Evolutionary conservation across 495 filamentous ascomycete genomes (phyloP).

Genomic region (Aspergillus cavernicola): DNA sequence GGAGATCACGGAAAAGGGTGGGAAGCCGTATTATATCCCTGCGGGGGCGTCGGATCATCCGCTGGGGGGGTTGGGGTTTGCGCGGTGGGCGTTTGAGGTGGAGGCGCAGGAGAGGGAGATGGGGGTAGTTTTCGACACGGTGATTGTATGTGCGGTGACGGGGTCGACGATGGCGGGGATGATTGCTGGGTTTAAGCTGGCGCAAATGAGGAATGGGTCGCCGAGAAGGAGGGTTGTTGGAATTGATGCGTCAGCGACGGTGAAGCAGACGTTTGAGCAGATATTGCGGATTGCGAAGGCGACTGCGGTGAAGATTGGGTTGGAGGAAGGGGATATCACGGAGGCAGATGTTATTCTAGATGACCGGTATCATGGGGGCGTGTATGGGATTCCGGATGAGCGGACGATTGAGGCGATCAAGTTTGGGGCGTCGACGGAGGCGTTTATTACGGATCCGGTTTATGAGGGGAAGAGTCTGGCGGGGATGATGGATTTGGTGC

Average conservation of each 20-base stretch:
- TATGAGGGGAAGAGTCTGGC: constrained; percentile 67
- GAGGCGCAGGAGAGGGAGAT: constrained; percentile 52
- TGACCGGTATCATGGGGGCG: constrained; percentile 57
- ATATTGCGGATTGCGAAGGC: constrained; percentile 56
- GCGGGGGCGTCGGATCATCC: constrained; percentile 63
- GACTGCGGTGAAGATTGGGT: constrained; percentile 55
- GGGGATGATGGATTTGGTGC: constrained; percentile 62
- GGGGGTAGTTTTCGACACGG: constrained; percentile 56
- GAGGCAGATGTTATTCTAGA: constrained; percentile 57
- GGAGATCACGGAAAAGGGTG: constrained; percentile 42
- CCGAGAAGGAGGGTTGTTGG: constrained; percentile 51
- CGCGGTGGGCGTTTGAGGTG: constrained; percentile 61
- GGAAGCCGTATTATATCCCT: constrained; percentile 61
- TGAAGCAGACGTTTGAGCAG: constrained; percentile 51
- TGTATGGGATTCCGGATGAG: constrained; percentile 56
- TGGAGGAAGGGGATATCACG: constrained; percentile 50
- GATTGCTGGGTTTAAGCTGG: constrained; percentile 59
- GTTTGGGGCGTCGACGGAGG: constrained; percentile 58
- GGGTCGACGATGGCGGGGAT: constrained; percentile 61
- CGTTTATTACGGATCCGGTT: constrained; percentile 64
- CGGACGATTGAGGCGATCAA: constrained; percentile 58
- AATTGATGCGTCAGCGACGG: constrained; percentile 60
- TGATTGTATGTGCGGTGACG: constrained; percentile 61
- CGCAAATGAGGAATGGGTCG: constrained; percentile 38
- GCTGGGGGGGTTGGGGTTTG: constrained; percentile 62